Evolutionary conservation across 345 rosid species (phyloP), one percentile per base, ranked within the genome.

Genomic region (Eucalyptus caleyi): DNA sequence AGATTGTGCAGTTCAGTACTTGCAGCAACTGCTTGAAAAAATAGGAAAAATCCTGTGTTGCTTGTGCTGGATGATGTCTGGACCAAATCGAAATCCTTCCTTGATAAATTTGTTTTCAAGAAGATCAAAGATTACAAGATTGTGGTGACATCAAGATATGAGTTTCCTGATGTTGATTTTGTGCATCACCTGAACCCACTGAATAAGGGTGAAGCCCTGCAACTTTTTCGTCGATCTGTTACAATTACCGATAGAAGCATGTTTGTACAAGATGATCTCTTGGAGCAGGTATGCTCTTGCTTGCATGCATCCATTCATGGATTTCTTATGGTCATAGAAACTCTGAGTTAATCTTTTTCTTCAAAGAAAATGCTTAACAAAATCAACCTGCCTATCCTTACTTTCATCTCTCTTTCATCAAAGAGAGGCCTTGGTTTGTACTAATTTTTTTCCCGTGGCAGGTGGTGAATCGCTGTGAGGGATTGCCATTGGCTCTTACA

Each of bases 61-160:
- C 62, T 56, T 56, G 62, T 56, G 62, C 62, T 56, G 62, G 62
- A 56, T 10, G 62, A 56, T 24, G 30, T 56, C 62, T 56, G 62
- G 62, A 56, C 13, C 3, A 30, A 56, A 24, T 56, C 62, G 1
- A 9, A 56, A 56, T 56, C 30, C 6, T 4, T 56, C 13, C 13
- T 56, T 0, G 6, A 56, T 9, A 56, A 56, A 24, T 56, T 56
- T 56, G 62, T 56, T 2, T 56, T 56, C 62, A 56, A 56, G 62
- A 56, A 24, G 62, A 56, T 56, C 62, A 56, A 56, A 56, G 13
- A 56, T 56, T 56, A 56, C 90, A 96, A 94, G 92, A 88, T 96
- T 34, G 50, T 96, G 92, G 97, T 94, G 90, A 94, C 96, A 82
- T 96, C 98, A 88, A 93, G 96, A 80, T 92, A 26, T 88, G 88